Evolutionary conservation across 768 basidiomycete genomes (phyloP).

Genomic region (Tubosaeta sp.): DNA sequence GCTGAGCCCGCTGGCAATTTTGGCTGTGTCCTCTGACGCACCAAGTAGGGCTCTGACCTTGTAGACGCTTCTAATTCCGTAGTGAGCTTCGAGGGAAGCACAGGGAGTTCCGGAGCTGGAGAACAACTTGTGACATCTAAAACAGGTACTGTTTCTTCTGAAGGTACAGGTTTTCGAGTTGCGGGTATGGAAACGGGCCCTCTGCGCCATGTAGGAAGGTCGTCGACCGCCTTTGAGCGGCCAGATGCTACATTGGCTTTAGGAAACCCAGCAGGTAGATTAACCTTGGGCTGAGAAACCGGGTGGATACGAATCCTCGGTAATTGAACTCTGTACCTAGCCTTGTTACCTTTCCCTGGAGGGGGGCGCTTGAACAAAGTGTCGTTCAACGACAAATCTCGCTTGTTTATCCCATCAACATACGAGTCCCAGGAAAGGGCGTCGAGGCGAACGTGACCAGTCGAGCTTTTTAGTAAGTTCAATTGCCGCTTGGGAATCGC

Average conservation of each 20-base stretch:
- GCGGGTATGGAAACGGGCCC: constrained; percentile 19
- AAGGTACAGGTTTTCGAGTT: constrained; percentile 3
- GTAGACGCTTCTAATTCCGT: constrained; percentile 33
- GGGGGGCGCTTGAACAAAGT: constrained; percentile 52
- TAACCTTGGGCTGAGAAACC: constrained; percentile 32
- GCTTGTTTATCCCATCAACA: constrained; percentile 55
- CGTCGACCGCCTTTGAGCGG: constrained; percentile 34
- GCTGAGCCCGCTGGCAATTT: constrained; percentile 70
- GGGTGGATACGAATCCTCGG: constrained; percentile 22
- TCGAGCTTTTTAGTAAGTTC: constrained; percentile 36
- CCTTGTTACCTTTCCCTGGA: constrained; percentile 28
- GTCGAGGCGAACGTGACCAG: constrained; percentile 49
- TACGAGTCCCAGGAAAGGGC: constrained; percentile 71
- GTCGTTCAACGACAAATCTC: constrained; percentile 62
- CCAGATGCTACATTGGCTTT: constrained; percentile 13
- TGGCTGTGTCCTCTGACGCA: constrained; percentile 52
- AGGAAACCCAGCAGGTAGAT: constrained; percentile 32
- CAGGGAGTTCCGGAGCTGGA: constrained; percentile 49
- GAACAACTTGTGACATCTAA: constrained; percentile 63
- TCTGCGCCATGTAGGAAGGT: constrained; percentile 39
- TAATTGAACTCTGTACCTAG: constrained; percentile 34
- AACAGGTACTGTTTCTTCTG: constrained; percentile 14
- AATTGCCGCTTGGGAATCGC: constrained; percentile 48
- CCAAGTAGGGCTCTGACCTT: constrained; percentile 23
- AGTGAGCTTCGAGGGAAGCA: constrained; percentile 23